Percentiles rank a stretch among this genome's conserved stretches.
phyloP scores from a whole-genome alignment of 148 eudicot genomes.

The Hydrangea macrophylla region DNA sequence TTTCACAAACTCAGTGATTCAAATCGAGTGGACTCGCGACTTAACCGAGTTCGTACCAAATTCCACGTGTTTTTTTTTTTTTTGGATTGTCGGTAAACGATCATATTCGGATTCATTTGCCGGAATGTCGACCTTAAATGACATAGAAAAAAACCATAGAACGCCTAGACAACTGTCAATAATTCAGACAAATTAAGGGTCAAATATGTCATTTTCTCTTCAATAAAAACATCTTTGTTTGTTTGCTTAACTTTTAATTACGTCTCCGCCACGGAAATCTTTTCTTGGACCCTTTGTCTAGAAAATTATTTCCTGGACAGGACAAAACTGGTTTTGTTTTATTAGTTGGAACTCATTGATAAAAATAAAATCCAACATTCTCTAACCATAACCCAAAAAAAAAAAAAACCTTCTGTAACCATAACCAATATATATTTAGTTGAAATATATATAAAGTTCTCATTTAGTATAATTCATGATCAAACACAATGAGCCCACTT shows the following conservation, averaged over 20 bases:
- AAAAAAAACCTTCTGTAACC: no score
- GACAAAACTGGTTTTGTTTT: slow-evolving; percentile 24
- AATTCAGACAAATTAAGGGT: slow-evolving; percentile 2
- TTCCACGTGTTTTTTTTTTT: slow-evolving; percentile 7
- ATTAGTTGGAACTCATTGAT: slow-evolving; percentile 1
- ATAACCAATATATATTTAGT: no score
- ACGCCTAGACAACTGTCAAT: slow-evolving; percentile 3
- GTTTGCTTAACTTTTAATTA: slow-evolving; percentile 13
- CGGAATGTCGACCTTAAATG: slow-evolving; percentile 27
- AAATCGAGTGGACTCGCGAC: slow-evolving; percentile 21
- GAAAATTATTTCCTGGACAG: slow-evolving; percentile 10
- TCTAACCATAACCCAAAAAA: no score
- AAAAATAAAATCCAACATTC: not conserved
- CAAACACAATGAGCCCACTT: no score
- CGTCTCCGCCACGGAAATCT: slow-evolving; percentile 37
- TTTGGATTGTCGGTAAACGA: slow-evolving; percentile 42
- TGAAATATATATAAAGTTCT: no score
- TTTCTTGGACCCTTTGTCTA: slow-evolving; percentile 12
- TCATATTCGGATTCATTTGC: slow-evolving; percentile 36
- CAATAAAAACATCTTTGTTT: not conserved
- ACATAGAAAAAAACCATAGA: slow-evolving; percentile 31
- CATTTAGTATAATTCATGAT: no score
- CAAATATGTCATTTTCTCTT: slow-evolving; percentile 15
- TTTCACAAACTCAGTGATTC: not conserved
- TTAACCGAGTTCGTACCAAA: slow-evolving; percentile 10